Evolutionary conservation across 192 early-diverging fungal genomes (phyloP).

Genomic region (Coemansia sp.): DNA sequence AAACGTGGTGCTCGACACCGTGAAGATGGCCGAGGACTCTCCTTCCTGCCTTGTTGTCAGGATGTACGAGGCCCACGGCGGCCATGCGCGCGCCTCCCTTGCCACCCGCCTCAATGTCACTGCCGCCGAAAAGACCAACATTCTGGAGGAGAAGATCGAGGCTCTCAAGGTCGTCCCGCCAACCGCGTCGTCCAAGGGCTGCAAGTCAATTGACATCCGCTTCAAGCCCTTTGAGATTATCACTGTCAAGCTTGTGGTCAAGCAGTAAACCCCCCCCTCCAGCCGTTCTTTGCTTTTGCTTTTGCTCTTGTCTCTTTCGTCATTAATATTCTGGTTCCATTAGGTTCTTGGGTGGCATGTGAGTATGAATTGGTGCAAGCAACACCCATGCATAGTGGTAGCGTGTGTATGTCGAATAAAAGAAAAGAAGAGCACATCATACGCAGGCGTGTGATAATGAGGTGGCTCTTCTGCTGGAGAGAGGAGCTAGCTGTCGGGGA

Average conservation of each 20-base stretch:
- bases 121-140: slow-evolving; percentile 26
- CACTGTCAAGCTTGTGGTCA: slow-evolving; percentile 15
- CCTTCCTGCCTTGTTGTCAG: slow-evolving; percentile 72
- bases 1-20: slow-evolving; percentile 88
- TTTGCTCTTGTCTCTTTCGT: too few relatives aligned
- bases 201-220: slow-evolving; percentile 11
- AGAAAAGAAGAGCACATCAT: too few relatives aligned
- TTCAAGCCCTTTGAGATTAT: slow-evolving; percentile 47
- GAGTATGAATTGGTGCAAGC: too few relatives aligned
- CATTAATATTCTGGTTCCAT: too few relatives aligned
- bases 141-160: slow-evolving; percentile 34
- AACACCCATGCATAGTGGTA: too few relatives aligned
- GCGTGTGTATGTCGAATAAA: too few relatives aligned
- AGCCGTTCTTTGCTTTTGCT: neutral
- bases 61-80: slow-evolving; percentile 91
- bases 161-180: slow-evolving; percentile 4
- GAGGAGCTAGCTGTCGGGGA: neutral
- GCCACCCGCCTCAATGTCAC: slow-evolving; percentile 17
- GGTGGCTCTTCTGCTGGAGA: neutral
- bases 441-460: too few relatives aligned
- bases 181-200: neutral
- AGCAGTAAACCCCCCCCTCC: neutral
- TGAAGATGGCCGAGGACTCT: slow-evolving; percentile 86
- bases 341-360: too few relatives aligned
- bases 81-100: slow-evolving; percentile 48